Percentiles rank a stretch among this genome's conserved stretches.
Conservation (phyloP, 2,329 filamentous ascomycete genomes). For the Pseudophaeomoniella oleicola region DNA sequence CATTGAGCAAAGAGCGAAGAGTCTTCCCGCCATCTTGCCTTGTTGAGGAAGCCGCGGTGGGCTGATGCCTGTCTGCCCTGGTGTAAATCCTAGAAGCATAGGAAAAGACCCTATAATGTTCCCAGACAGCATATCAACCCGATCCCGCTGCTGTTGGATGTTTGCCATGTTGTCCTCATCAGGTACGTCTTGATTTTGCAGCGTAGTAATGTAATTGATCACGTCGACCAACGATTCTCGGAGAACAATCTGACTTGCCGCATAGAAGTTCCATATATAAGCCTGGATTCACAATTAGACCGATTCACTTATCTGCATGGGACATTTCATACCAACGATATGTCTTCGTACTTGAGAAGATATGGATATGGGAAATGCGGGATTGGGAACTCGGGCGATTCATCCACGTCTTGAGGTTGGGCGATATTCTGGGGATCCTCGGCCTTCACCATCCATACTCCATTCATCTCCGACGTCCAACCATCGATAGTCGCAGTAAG, state of each 20-base stretch:
- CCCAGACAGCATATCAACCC: conserved; percentile 1
- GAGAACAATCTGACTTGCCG: conserved; percentile 5
- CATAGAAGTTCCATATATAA: conserved; percentile 5
- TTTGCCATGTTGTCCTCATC: conserved; percentile 1
- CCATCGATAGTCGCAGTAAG: conserved; percentile 2
- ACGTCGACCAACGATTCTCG: conserved; percentile 4
- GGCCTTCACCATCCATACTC: conserved; percentile 2
- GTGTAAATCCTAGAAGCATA: conserved; percentile 3
- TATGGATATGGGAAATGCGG: conserved; percentile 2
- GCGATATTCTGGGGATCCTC: conserved; percentile 1
- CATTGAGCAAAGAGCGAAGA: conserved; percentile 4
- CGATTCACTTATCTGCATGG: not conserved
- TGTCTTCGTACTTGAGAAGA: conserved; percentile 3
- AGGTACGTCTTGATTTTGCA: not conserved
- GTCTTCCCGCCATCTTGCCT: conserved; percentile 3
- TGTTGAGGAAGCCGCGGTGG: conserved; percentile 1
- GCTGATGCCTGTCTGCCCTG: not conserved
- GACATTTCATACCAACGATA: conserved; percentile 2
- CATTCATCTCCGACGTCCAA: conserved; percentile 2
- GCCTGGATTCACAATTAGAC: not conserved
- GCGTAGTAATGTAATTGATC: conserved; percentile 1
- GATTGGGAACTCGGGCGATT: not conserved
- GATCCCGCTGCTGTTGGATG: conserved; percentile 1
- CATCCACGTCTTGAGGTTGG: not conserved
- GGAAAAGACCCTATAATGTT: conserved; percentile 4